Conservation (phyloP, 345 rosid genomes). For the Conringia planisiliqua region DNA sequence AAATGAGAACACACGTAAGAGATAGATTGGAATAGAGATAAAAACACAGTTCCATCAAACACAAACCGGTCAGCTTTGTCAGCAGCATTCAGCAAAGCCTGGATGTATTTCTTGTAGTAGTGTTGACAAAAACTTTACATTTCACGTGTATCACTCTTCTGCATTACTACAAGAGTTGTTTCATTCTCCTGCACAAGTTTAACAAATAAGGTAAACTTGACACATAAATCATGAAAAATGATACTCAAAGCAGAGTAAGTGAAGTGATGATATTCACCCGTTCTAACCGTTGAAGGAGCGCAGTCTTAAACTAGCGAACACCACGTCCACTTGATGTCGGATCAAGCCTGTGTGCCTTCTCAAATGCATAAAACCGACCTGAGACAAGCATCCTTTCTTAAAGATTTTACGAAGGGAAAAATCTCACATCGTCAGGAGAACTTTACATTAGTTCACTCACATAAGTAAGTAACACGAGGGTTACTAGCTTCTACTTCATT, state of each 20-base stretch:
- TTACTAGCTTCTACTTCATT: conserved; percentile 57
- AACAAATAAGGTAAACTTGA: background rate
- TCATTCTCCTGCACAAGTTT: conserved; percentile 66
- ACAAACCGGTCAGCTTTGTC: conserved; percentile 77
- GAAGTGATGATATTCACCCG: conserved; percentile 41
- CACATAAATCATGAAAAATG: background rate
- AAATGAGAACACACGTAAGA: background rate
- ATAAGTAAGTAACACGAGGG: conserved; percentile 56
- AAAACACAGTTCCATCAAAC: background rate
- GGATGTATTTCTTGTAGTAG: conserved; percentile 80
- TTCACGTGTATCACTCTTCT: conserved; percentile 89
- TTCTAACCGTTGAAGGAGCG: conserved; percentile 74
- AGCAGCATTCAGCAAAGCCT: conserved; percentile 80
- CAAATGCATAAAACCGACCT: conserved; percentile 86
- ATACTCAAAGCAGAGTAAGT: background rate
- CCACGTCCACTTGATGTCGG: conserved; percentile 84
- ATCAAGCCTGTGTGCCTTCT: conserved; percentile 73
- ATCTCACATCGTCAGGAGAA: background rate
- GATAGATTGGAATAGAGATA: background rate
- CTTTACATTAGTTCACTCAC: conserved; percentile 27
- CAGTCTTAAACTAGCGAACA: conserved; percentile 80
- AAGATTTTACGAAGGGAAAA: background rate
- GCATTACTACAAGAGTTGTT: conserved; percentile 73
- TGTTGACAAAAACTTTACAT: conserved; percentile 87
- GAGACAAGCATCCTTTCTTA: conserved; percentile 2